phyloP scores from a whole-genome alignment of 225 moss, liverwort and hornwort genomes.

The Ulota crispa region DNA sequence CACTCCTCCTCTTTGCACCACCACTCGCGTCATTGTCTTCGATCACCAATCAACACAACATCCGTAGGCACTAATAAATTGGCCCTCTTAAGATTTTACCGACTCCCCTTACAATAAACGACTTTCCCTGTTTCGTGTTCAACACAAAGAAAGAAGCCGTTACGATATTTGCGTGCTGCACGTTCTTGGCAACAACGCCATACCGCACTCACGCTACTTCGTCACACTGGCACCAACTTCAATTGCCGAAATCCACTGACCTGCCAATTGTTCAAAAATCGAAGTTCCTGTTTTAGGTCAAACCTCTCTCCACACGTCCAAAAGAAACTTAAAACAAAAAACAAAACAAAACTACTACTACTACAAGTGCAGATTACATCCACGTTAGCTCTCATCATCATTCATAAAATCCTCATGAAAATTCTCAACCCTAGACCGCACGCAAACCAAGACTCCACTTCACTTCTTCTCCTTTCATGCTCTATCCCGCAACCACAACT shows the following conservation, averaged over 20 bases:
- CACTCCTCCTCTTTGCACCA: slow-evolving; percentile 55
- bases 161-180: slow-evolving; percentile 29
- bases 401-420: background rate
- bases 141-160: slow-evolving; percentile 29
- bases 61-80: slow-evolving; percentile 15
- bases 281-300: slow-evolving; percentile 22
- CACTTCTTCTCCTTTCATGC: background rate
- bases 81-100: background rate
- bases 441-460: background rate
- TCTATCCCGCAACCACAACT: background rate
- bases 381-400: background rate
- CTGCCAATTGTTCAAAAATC: slow-evolving; percentile 24
- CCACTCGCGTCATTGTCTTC: slow-evolving; percentile 58
- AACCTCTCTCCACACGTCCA: background rate
- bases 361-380: background rate
- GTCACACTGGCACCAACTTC: slow-evolving; percentile 25
- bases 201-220: slow-evolving; percentile 19
- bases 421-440: slow-evolving; percentile 4
- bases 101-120: background rate
- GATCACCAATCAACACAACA: slow-evolving; percentile 28
- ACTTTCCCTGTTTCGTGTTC: background rate
- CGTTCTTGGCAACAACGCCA: slow-evolving; percentile 34
- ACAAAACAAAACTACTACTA: background rate
- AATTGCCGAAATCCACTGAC: slow-evolving; percentile 20
- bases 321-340: background rate